phyloP scores from a whole-genome alignment of 306 rosid genomes.

The Pterocarpus macrocarpus region DNA sequence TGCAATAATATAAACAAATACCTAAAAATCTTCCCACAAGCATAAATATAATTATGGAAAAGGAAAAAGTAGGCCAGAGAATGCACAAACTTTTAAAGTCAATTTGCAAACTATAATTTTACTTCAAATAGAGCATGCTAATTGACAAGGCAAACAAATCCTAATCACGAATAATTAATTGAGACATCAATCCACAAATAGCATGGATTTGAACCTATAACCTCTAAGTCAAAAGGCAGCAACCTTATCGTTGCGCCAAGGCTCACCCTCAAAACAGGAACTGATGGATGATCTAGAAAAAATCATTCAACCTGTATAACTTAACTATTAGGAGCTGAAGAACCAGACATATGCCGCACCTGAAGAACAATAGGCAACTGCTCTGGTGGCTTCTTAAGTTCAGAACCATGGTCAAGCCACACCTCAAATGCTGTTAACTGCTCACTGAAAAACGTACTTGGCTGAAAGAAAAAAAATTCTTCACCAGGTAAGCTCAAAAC shows the following conservation, averaged over 20 bases:
- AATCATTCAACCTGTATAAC: slow-evolving; percentile 41
- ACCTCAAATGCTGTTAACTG: slow-evolving; percentile 98
- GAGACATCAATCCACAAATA: not conserved
- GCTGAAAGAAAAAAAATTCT: slow-evolving; percentile 58
- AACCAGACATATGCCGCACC: slow-evolving; percentile 58
- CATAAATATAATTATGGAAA: slow-evolving; percentile 24
- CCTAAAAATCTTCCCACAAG: slow-evolving; percentile 15
- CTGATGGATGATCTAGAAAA: slow-evolving; percentile 26
- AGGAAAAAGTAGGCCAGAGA: slow-evolving; percentile 2
- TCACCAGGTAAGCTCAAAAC: slow-evolving; percentile 31
- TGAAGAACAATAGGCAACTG: slow-evolving; percentile 99
- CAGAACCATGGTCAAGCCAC: slow-evolving; percentile 99
- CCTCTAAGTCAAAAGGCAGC: no score
- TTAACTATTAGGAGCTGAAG: slow-evolving; percentile 41
- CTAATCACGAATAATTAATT: not conserved
- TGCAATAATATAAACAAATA: slow-evolving; percentile 31
- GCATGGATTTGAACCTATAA: not conserved
- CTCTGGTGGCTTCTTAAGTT: slow-evolving; percentile 97
- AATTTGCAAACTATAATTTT: not conserved
- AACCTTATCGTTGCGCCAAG: no score
- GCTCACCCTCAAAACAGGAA: not conserved
- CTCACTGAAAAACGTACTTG: slow-evolving; percentile 94
- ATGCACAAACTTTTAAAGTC: slow-evolving; percentile 8
- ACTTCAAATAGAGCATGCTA: slow-evolving; percentile 1
- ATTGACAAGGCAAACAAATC: not conserved